phyloP scores from a whole-genome alignment of 2,329 filamentous ascomycete genomes.

The Fusarium dimerum region DNA sequence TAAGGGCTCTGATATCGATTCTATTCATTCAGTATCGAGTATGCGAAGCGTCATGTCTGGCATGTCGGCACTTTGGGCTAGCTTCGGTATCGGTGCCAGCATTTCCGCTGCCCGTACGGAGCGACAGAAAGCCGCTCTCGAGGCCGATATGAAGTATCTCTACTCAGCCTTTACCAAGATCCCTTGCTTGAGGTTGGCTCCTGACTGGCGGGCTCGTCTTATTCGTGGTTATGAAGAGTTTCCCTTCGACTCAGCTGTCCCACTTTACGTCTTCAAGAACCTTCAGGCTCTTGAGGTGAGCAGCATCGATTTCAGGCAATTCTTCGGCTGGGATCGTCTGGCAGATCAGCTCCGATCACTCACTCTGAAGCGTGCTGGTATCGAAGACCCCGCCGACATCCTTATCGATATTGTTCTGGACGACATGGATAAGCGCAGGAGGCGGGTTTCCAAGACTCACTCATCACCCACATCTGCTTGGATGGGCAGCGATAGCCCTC shows the following conservation, averaged over 20 bases:
- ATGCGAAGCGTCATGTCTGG: constrained; percentile 96
- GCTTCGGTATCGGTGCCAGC: constrained; percentile 78
- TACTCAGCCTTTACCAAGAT: constrained; percentile 99
- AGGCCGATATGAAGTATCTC: constrained; percentile 89
- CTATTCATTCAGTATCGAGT: constrained; percentile 93
- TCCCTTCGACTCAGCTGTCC: constrained; percentile 95
- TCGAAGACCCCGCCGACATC: constrained; percentile 89
- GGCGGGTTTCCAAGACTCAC: constrained; percentile 84
- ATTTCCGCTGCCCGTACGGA: constrained; percentile 82
- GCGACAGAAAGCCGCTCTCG: constrained; percentile 81
- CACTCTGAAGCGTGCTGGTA: constrained; percentile 80
- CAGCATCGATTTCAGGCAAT: constrained; percentile 94
- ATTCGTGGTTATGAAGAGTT: constrained; percentile 97
- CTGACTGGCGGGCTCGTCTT: constrained; percentile 88
- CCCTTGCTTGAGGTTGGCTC: constrained; percentile 82
- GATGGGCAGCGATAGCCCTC: constrained; percentile 57
- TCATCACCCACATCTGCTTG: constrained; percentile 76
- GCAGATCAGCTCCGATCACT: constrained; percentile 90
- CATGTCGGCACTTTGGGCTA: constrained; percentile 92
- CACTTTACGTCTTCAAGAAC: constrained; percentile 97
- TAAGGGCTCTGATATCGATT: constrained; percentile 79
- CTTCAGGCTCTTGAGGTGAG: constrained; percentile 90
- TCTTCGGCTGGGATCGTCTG: constrained; percentile 94
- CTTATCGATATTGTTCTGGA: constrained; percentile 92
- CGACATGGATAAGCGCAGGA: constrained; percentile 89